phyloP scores from a whole-genome alignment of 192 early-diverging fungal genomes.

The Gonapodya prolifera region DNA sequence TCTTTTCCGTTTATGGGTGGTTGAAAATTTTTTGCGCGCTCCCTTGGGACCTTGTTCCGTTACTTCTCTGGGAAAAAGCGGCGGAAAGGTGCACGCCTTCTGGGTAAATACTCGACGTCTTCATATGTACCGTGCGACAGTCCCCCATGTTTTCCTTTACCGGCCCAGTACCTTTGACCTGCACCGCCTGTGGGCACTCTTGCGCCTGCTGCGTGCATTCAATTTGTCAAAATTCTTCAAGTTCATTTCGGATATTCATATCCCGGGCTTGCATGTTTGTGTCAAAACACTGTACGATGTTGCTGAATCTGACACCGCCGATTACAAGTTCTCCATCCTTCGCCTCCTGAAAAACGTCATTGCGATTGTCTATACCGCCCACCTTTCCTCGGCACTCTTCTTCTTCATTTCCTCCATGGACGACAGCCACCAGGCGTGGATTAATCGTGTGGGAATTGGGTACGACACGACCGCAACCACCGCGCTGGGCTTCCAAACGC shows the following conservation, averaged over 20 bases:
- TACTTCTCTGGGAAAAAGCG: no score
- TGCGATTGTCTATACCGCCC: neutral
- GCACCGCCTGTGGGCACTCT: neutral
- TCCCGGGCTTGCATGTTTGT: neutral
- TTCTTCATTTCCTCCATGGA: conserved; percentile 7
- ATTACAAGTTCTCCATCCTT: neutral
- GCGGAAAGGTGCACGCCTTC: no score
- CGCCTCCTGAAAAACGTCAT: conserved; percentile 13
- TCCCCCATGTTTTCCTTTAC: no score
- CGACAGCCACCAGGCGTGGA: conserved; percentile 4
- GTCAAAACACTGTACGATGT: no score
- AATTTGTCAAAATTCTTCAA: neutral
- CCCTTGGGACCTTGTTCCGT: neutral
- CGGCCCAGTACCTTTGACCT: neutral
- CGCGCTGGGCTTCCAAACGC: neutral
- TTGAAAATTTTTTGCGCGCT: neutral
- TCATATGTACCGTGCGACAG: no score
- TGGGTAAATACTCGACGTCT: no score
- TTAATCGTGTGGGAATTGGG: neutral
- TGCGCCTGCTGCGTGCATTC: neutral
- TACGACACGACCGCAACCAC: neutral
- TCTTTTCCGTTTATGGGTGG: neutral
- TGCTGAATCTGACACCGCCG: no score
- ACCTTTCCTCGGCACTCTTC: conserved; percentile 12
- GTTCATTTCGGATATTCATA: neutral